These are phyloP conservation scores for Aspergillus tubingensis DNA, from an alignment of 2,329 filamentous ascomycete species.

Conservation along the genomic window DNA sequence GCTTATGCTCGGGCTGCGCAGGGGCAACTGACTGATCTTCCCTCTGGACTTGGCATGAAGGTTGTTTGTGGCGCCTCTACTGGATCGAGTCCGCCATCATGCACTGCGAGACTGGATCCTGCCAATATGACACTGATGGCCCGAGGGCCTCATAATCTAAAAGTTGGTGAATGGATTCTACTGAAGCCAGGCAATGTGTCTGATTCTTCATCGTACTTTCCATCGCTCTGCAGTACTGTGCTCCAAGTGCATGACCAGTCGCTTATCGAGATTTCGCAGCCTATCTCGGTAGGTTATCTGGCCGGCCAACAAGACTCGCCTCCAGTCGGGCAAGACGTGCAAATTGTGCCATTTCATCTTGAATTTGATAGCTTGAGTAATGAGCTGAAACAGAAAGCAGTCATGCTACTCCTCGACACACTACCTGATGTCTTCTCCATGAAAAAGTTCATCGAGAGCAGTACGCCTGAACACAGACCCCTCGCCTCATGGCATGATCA, in stretches of 20 bases:
- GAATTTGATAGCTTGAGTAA: slow-evolving; percentile 44
- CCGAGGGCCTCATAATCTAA: slow-evolving; percentile 36
- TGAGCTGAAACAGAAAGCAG: slow-evolving; percentile 29
- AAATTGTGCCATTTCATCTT: slow-evolving; percentile 35
- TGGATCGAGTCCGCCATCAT: not conserved
- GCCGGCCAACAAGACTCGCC: too few relatives aligned
- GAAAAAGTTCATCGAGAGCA: slow-evolving; percentile 46
- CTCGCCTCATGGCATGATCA: slow-evolving; percentile 59
- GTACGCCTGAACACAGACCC: slow-evolving; percentile 22
- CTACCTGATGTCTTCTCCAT: slow-evolving; percentile 44
- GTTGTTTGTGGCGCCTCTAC: slow-evolving; percentile 43
- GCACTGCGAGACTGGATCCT: slow-evolving; percentile 11
- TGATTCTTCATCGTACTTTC: too few relatives aligned
- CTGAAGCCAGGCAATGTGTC: slow-evolving; percentile 24
- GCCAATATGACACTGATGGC: slow-evolving; percentile 48
- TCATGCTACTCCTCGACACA: slow-evolving; percentile 40
- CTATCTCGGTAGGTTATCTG: slow-evolving; percentile 18
- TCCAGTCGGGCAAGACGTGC: slow-evolving; percentile 7
- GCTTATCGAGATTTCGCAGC: slow-evolving; percentile 41
- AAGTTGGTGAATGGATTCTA: slow-evolving; percentile 56
- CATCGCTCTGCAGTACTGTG: slow-evolving; percentile 51
- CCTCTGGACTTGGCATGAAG: slow-evolving; percentile 57
- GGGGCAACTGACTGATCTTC: slow-evolving; percentile 53
- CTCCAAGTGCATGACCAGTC: slow-evolving; percentile 49
- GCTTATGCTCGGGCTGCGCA: slow-evolving; percentile 64